Conservation (phyloP, 495 filamentous ascomycete genomes). For the Annulohypoxylon nitens region DNA sequence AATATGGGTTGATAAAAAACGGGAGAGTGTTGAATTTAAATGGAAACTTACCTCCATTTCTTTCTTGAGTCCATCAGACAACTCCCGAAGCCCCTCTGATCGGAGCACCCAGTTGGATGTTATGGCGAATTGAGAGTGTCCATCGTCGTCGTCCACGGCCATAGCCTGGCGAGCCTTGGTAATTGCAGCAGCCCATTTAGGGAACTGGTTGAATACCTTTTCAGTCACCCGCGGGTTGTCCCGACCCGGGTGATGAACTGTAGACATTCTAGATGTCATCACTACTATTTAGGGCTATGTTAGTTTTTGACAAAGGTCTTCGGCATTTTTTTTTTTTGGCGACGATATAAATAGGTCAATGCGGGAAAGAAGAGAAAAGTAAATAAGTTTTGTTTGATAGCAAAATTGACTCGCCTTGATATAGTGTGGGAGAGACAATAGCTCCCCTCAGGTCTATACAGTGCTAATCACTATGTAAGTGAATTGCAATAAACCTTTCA, state of each 20-base stretch:
- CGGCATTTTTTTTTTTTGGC: not conserved
- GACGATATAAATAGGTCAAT: not conserved
- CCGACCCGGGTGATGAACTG: not conserved
- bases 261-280: constrained; percentile 2
- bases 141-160: not conserved
- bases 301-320: not conserved
- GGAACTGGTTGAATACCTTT: not conserved
- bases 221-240: not conserved
- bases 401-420: not conserved
- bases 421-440: not conserved
- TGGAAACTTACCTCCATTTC: constrained; percentile 40
- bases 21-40: not conserved
- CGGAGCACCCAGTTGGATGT: constrained; percentile 52
- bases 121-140: constrained; percentile 48
- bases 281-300: not conserved
- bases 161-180: not conserved
- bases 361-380: not conserved
- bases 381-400: not conserved
- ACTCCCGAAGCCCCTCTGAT: constrained; percentile 47
- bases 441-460: not conserved
- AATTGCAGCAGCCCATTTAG: constrained; percentile 7
- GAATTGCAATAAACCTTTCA: not conserved
- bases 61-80: constrained; percentile 39
- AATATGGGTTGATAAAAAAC: not conserved
- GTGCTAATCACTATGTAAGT: not conserved